Base-by-base conservation (phyloP, 805 yeast genomes). In the Monosporozyma servazzii region DNA sequence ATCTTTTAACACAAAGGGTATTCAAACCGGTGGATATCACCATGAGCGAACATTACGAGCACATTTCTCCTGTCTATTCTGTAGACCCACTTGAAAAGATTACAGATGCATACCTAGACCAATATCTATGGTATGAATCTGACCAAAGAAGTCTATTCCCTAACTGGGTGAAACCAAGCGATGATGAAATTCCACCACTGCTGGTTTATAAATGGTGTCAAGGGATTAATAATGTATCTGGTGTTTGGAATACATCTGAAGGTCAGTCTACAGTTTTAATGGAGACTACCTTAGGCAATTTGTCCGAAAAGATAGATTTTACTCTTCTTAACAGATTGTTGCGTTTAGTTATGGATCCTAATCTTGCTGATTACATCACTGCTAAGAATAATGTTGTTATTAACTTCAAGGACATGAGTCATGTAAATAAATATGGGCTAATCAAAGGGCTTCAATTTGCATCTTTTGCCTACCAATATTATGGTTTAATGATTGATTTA, bases 91-190 rank as follows among this genome's bases (percentile, higher is more conserved):
- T 89, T 42, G 99, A 93, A 66, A 93, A 90, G 63, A 88, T 93
- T 48, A 89, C 96, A 0, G 99, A 93, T 70, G 96, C 98, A 0
- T 93, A 91, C 58, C 69, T 93, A 41, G 98, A 91, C 62, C 99
- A 93, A 62, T 93, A 91, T 60, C 71, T 93, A 45, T 93, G 98
- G 96, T 91, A 86, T 67, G 98, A 93, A 64, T 91, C 93, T 9
- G 96, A 88, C 50, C 82, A 86, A 63, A 71, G 96, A 53, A 80
- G 82, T 7, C 68, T 93, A 27, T 93, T 93, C 69, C 99, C 99
- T 3, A 84, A 83, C 64, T 93, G 99, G 99, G 77, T 93, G 40
- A 93, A 93, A 64, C 99, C 99, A 8, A 81, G 86, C 58, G 99
- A 93, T 60, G 78, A 86, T 29, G 99, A 93, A 67, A 84, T 93